Percentiles rank a stretch among this genome's conserved stretches.
These are phyloP conservation scores for Manihot esculenta DNA, from an alignment of 441 rosid genomes.

Conservation along the genomic window DNA sequence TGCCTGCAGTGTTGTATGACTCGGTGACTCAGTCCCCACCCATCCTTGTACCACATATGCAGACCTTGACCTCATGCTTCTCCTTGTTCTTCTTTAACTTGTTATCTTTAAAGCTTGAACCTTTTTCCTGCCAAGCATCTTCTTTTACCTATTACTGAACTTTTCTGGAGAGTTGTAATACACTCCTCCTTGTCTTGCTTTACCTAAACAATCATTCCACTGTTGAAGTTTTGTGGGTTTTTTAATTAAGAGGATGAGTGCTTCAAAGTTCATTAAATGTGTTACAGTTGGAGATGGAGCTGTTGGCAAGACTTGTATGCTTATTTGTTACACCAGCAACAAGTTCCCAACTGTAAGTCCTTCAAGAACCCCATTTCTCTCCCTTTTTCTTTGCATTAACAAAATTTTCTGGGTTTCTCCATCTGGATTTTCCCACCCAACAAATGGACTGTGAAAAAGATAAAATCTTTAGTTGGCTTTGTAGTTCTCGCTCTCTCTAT, in stretches of 20 bases:
- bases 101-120: constrained; percentile 8
- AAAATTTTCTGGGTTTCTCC: constrained; percentile 4
- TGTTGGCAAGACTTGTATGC: constrained; percentile 99
- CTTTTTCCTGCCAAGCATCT: constrained; percentile 25
- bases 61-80: constrained; percentile 6
- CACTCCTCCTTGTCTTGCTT: neutral
- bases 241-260: constrained; percentile 49
- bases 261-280: constrained; percentile 94
- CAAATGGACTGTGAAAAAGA: constrained; percentile 3
- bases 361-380: constrained; percentile 15
- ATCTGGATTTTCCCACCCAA: constrained; percentile 15
- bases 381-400: neutral
- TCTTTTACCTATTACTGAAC: constrained; percentile 12
- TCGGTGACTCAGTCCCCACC: neutral
- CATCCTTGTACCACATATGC: neutral
- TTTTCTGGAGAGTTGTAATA: constrained; percentile 17
- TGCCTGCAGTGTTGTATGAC: neutral
- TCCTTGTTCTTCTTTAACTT: constrained; percentile 11
- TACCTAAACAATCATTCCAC: constrained; percentile 13
- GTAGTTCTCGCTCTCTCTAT: no score
- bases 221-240: constrained; percentile 15
- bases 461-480: neutral
- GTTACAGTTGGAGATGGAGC: constrained; percentile 99
- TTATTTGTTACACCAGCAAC: constrained; percentile 95
- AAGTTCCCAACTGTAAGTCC: constrained; percentile 86